A percentile compares a stretch with the other conserved stretches of the same genome.
Evolutionary conservation across 1,139 yeast species (phyloP).

Genomic region (Sugiyamaella paludigena): DNA sequence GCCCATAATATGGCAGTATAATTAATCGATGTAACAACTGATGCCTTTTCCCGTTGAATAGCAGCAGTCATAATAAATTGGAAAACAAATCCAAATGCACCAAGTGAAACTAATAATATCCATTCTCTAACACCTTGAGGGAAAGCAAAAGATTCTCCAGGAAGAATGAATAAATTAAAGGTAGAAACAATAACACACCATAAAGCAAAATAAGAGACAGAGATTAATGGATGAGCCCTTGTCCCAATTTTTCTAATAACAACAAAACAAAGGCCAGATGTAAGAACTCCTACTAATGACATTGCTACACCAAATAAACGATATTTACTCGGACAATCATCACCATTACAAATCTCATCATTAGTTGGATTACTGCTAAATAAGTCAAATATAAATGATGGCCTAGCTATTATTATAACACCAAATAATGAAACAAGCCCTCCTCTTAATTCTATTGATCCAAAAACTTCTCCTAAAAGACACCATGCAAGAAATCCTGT

Average conservation of each 20-base stretch:
- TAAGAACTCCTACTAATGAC: conserved; percentile 67
- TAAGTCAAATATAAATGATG: conserved; percentile 55
- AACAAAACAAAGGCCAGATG: conserved; percentile 70
- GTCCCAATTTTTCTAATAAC: conserved; percentile 72
- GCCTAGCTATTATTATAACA: conserved; percentile 78
- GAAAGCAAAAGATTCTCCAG: conserved; percentile 54
- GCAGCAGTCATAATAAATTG: conserved; percentile 81
- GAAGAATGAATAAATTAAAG: conserved; percentile 53
- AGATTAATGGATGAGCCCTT: conserved; percentile 72
- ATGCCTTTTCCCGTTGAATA: conserved; percentile 76
- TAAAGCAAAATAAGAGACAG: conserved; percentile 74
- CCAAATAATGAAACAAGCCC: conserved; percentile 70
- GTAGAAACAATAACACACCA: conserved; percentile 56
- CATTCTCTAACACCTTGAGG: conserved; percentile 65
- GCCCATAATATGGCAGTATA: conserved; percentile 81
- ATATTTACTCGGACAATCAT: conserved; percentile 5
- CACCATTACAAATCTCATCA: conserved; percentile 7
- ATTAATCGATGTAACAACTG: conserved; percentile 69
- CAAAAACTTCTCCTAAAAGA: conserved; percentile 64
- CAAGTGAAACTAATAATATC: conserved; percentile 59
- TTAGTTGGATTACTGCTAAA: conserved; percentile 12
- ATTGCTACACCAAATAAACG: conserved; percentile 53
- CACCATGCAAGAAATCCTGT: conserved; percentile 75
- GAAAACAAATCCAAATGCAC: conserved; percentile 76
- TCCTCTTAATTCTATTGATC: conserved; percentile 63